These are phyloP conservation scores for Cryptomeria japonica DNA, from an alignment of 75 land plant species.

Conservation along the genomic window DNA sequence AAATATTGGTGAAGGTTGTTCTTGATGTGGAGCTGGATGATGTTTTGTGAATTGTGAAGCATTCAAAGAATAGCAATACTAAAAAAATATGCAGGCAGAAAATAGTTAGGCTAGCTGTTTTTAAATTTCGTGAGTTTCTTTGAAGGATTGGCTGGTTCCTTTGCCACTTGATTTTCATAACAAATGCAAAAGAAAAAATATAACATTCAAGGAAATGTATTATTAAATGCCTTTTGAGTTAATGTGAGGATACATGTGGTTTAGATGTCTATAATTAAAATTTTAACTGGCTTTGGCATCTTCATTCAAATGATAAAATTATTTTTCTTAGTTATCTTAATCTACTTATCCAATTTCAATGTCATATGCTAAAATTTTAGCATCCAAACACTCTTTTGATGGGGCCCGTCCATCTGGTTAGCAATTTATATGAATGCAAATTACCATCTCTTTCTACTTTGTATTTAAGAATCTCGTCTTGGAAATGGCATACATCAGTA, in stretches of 20 bases:
- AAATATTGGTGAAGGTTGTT: not conserved
- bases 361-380: not conserved
- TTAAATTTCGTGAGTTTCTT: conserved; percentile 4
- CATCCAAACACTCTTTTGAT: not conserved
- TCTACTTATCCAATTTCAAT: not conserved
- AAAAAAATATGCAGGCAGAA: not conserved
- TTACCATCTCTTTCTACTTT: not conserved
- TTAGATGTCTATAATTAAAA: not conserved
- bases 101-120: not conserved
- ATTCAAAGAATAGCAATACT: not conserved
- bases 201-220: not conserved
- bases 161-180: not conserved
- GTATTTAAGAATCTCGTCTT: not conserved
- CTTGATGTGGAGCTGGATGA: not conserved
- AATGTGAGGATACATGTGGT: not conserved
- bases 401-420: not conserved
- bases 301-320: not conserved
- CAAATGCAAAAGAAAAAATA: not conserved
- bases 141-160: conserved; percentile 1
- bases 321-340: not conserved
- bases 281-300: not conserved
- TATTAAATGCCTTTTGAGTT: not conserved
- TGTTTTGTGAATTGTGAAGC: not conserved
- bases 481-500: too few species aligned
- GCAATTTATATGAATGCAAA: not conserved